Evolutionary conservation across 768 basidiomycete genomes (phyloP).

Genomic region (Amanita molliuscula): DNA sequence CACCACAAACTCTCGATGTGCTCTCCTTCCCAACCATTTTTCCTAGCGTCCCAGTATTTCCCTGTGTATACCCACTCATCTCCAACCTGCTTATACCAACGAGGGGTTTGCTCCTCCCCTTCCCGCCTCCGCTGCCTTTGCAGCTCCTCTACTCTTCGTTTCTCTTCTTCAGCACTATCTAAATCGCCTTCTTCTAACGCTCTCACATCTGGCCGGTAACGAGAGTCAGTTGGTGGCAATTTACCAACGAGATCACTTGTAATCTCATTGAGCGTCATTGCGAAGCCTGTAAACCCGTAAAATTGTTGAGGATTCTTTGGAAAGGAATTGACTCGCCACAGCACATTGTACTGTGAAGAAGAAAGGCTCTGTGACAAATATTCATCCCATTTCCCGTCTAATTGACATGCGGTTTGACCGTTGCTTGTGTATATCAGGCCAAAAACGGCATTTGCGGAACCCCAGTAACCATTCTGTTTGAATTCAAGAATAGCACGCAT

Average conservation of each 20-base stretch:
- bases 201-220: conserved; percentile 71
- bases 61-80: conserved; percentile 73
- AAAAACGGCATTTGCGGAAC: conserved; percentile 60
- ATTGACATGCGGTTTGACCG: conserved; percentile 43
- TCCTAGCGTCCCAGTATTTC: conserved; percentile 76
- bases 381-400: conserved; percentile 92
- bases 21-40: conserved; percentile 49
- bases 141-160: conserved; percentile 60
- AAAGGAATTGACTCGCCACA: conserved; percentile 73
- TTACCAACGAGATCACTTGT: conserved; percentile 51
- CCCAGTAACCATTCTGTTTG: conserved; percentile 81
- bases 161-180: conserved; percentile 63
- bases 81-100: conserved; percentile 65
- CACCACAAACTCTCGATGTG: conserved; percentile 53
- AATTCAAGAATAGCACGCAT: conserved; percentile 69
- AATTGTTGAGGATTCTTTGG: conserved; percentile 59
- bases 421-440: conserved; percentile 46
- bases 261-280: conserved; percentile 75
- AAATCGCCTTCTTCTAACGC: conserved; percentile 73
- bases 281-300: conserved; percentile 79
- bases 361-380: conserved; percentile 62
- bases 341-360: conserved; percentile 55
- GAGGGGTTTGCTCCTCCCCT: conserved; percentile 49
- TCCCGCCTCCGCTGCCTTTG: conserved; percentile 63
- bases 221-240: conserved; percentile 75